Conservation (phyloP, 129 eudicot genomes). For the Artemisia argyi region DNA sequence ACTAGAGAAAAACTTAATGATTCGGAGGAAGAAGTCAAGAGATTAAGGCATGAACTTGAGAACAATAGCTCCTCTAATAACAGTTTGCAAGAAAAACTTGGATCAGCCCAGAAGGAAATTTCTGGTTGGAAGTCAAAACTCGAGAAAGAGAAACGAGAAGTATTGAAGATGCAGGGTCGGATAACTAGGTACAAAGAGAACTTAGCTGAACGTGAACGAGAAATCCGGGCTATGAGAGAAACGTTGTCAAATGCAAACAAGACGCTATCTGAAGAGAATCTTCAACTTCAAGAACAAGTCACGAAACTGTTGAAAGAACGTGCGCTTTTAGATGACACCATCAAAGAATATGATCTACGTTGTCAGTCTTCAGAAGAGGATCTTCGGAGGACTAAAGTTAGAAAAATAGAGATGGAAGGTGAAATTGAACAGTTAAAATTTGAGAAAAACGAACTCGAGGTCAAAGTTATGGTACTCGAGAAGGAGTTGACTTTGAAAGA, state of each 20-base stretch:
- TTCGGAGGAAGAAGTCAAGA: conserved; percentile 56
- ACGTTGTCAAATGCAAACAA: conserved; percentile 69
- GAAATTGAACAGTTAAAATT: conserved; percentile 54
- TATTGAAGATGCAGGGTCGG: conserved; percentile 64
- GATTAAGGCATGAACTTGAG: conserved; percentile 48
- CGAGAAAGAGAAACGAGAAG: conserved; percentile 69
- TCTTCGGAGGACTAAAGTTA: conserved; percentile 44
- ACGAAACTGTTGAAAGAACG: conserved; percentile 57
- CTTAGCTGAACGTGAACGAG: conserved; percentile 81
- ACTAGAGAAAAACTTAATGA: conserved; percentile 42
- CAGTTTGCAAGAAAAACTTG: conserved; percentile 57
- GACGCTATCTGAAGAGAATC: conserved; percentile 70
- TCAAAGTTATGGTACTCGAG: conserved; percentile 28
- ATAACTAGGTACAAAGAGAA: conserved; percentile 74
- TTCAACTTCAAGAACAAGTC: conserved; percentile 55
- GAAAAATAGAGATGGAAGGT: conserved; percentile 50
- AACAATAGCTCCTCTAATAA: conserved; percentile 34
- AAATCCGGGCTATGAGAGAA: conserved; percentile 70
- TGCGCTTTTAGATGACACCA: conserved; percentile 49
- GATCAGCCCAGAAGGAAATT: conserved; percentile 51
- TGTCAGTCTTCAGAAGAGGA: conserved; percentile 69
- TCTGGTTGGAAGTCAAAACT: conserved; percentile 59
- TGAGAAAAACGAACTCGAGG: conserved; percentile 30
- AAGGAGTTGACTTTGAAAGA: conserved; percentile 41
- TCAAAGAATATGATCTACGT: conserved; percentile 71